A percentile compares a stretch with the other conserved stretches of the same genome.
These are phyloP conservation scores for Mycena alexandri DNA, from an alignment of 768 basidiomycete species.

Conservation along the genomic window DNA sequence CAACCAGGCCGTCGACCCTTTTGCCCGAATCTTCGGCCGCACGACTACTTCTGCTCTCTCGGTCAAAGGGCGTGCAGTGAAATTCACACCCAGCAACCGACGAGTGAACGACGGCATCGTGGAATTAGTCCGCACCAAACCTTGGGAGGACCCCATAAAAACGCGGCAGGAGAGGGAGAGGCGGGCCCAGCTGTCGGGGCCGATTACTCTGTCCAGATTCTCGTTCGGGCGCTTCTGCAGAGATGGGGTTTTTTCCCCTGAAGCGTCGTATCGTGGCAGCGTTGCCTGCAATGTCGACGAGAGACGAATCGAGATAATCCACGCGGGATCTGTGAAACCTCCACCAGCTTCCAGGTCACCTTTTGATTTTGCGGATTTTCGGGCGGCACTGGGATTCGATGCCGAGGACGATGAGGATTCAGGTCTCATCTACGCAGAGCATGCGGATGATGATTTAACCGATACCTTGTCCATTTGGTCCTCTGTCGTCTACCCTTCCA, in stretches of 20 bases:
- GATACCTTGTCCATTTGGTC: not conserved
- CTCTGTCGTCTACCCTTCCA: constrained; percentile 41
- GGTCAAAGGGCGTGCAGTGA: constrained; percentile 42
- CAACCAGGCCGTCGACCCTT: constrained; percentile 40
- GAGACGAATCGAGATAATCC: constrained; percentile 45
- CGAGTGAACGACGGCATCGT: constrained; percentile 43
- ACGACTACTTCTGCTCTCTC: constrained; percentile 36
- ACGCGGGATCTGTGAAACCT: not conserved
- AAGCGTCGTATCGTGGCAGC: constrained; percentile 44
- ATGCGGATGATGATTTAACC: not conserved
- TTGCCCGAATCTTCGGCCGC: not conserved
- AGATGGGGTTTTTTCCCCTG: constrained; percentile 51
- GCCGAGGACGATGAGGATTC: not conserved
- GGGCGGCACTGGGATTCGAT: no score
- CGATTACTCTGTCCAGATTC: constrained; percentile 42
- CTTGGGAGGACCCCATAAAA: constrained; percentile 48
- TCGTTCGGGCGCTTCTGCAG: constrained; percentile 52
- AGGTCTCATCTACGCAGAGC: no score
- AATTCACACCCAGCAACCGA: constrained; percentile 41
- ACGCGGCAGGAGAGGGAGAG: constrained; percentile 42
- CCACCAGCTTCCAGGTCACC: not conserved
- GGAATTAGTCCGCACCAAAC: constrained; percentile 38
- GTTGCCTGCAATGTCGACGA: constrained; percentile 54
- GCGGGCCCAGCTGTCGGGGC: constrained; percentile 39
- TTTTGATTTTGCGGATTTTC: not conserved